These are phyloP conservation scores for Penicillium robsamsonii DNA, from an alignment of 495 filamentous ascomycete genomes.

Conservation along the genomic window DNA sequence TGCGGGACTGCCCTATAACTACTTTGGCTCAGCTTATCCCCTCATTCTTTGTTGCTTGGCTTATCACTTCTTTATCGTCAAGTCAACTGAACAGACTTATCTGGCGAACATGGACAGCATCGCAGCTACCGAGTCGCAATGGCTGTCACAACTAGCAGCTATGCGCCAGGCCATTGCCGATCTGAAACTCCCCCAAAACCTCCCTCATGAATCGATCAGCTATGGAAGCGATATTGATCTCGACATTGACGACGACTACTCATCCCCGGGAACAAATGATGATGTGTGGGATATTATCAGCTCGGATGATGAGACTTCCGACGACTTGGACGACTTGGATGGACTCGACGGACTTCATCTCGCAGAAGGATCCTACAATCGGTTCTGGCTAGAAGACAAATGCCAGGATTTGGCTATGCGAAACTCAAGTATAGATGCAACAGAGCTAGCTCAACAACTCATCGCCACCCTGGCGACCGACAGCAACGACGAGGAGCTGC, in stretches of 20 bases:
- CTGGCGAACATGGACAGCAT: constrained; percentile 29
- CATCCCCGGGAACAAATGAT: constrained; percentile 60
- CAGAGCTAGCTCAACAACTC: constrained; percentile 68
- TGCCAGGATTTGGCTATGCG: constrained; percentile 59
- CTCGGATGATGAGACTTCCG: constrained; percentile 62
- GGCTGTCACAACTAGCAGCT: constrained; percentile 65
- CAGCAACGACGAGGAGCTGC: constrained; percentile 74
- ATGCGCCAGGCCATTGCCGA: constrained; percentile 74
- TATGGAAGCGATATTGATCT: constrained; percentile 60
- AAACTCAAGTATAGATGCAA: constrained; percentile 59
- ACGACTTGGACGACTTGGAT: constrained; percentile 41
- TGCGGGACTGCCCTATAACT: constrained; percentile 17
- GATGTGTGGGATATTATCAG: constrained; percentile 91
- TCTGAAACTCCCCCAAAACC: constrained; percentile 55
- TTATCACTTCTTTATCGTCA: neutral
- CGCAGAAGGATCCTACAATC: constrained; percentile 33
- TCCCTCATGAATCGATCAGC: constrained; percentile 35
- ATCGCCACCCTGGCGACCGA: constrained; percentile 64
- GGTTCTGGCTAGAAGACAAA: constrained; percentile 61
- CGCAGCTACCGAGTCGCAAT: constrained; percentile 55
- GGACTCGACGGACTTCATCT: constrained; percentile 20
- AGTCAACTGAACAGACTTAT: neutral
- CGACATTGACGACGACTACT: constrained; percentile 61
- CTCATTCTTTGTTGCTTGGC: constrained; percentile 1
- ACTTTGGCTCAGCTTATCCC: constrained; percentile 5